Base-by-base conservation (phyloP, 495 filamentous ascomycete species). In the Evansstolkia leycettana region DNA sequence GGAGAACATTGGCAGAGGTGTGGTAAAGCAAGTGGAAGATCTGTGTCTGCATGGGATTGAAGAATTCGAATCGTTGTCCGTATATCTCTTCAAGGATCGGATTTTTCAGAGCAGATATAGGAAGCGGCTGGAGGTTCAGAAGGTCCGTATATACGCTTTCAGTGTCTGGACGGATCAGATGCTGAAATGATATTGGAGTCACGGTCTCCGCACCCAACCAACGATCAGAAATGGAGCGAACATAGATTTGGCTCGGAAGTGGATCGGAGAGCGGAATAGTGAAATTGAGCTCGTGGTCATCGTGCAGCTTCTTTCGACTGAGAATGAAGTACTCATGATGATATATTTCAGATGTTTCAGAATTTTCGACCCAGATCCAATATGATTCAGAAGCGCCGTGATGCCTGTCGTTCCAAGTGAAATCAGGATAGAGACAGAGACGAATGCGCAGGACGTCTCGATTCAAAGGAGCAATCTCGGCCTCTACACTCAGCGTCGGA, bases 1-100 rank as follows among this genome's bases (percentile, higher is more conserved):
- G 73, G 3, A 99, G 65, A 6, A 96, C 88, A 48, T 99, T 99
- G 25, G 81, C 76, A 18, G 78, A 55, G 0, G 89, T 90, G 52
- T 96, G 84, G 36, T 96, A 96, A 9, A 96, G 72, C 28, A 82
- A 80, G 47, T 96, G 92, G 55, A 99, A 99, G 23, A 96, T 80
- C 52, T 99, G 90, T 2, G 92, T 94, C 52, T 99, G 90, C 90
- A 99, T 94, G 0, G 92, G 89, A 54, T 99, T 99, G 68, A 99
- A 99, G 61, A 76, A 96, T 38, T 83, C 75, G 53, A 99, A 99
- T 17, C 85, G 76, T 48, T 84, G 65, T 5, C 70, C 76, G 54
- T 96, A 96, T 7, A 99, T 69, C 37, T 88, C 84, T 48, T 96
- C 88, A 2, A 96, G 62, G 0, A 77, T 69, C 1, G 83, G 74